phyloP scores from a whole-genome alignment of 495 filamentous ascomycete species.

The Penicillium odoratum region DNA sequence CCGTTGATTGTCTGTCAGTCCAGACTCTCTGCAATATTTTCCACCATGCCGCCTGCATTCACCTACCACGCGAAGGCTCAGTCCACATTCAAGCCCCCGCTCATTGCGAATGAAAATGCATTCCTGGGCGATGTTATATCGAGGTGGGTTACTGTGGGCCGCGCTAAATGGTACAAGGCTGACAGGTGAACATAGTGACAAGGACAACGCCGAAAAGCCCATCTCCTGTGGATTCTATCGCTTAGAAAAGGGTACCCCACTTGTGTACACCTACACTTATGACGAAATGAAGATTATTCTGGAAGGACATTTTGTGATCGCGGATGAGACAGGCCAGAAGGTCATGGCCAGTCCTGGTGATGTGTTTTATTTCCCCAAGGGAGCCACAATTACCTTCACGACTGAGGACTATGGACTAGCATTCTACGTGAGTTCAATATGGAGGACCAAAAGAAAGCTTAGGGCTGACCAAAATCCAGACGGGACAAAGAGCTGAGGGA shows the following conservation, averaged over 20 bases:
- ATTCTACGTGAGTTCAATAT: conserved; percentile 53
- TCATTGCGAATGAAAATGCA: conserved; percentile 75
- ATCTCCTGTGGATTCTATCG: conserved; percentile 73
- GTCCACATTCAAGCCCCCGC: conserved; percentile 64
- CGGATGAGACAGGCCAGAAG: conserved; percentile 67
- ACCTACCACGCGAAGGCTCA: conserved; percentile 61
- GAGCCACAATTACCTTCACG: conserved; percentile 73
- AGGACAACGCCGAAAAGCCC: conserved; percentile 59
- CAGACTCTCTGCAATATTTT: not conserved
- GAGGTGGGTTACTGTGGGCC: conserved; percentile 39
- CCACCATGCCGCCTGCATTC: conserved; percentile 37
- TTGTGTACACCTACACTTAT: conserved; percentile 75
- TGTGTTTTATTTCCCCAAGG: conserved; percentile 78
- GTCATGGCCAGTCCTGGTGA: conserved; percentile 68
- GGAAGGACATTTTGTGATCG: conserved; percentile 73
- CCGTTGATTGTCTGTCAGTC: not conserved
- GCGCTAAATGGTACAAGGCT: conserved; percentile 2
- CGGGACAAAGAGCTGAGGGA: conserved; percentile 46
- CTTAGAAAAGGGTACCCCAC: conserved; percentile 69
- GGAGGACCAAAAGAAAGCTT: too few species aligned
- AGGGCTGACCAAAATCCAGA: conserved; percentile 34
- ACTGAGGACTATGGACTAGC: conserved; percentile 69
- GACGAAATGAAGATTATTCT: conserved; percentile 82
- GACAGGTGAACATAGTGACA: conserved; percentile 41
- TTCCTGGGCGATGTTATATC: conserved; percentile 67